Evolutionary conservation across 495 filamentous ascomycete species (phyloP).

Genomic region (Pyrenula aspistea): DNA sequence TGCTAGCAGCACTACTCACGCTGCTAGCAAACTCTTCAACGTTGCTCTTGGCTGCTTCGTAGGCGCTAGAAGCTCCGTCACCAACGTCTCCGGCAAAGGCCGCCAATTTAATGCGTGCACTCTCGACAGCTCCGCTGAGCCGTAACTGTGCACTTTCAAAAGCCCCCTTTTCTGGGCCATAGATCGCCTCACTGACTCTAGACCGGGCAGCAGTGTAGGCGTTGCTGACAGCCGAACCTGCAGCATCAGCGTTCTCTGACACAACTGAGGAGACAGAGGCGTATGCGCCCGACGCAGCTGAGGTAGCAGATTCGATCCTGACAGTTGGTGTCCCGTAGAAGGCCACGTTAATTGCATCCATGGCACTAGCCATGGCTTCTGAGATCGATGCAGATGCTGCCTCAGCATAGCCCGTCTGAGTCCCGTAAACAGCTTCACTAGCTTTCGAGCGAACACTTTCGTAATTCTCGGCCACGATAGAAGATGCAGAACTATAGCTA

Average conservation of each 20-base stretch:
- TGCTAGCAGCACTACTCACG: slow-evolving; percentile 27
- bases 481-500: slow-evolving; percentile 32
- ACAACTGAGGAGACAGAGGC: slow-evolving; percentile 16
- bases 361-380: slow-evolving; percentile 37
- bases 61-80: slow-evolving; percentile 22
- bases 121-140: slow-evolving; percentile 32
- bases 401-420: slow-evolving; percentile 35
- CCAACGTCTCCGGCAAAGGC: slow-evolving; percentile 27
- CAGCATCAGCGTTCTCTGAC: slow-evolving; percentile 20
- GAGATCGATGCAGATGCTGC: slow-evolving; percentile 33
- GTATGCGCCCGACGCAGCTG: slow-evolving; percentile 19
- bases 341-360: slow-evolving; percentile 34
- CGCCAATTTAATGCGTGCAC: slow-evolving; percentile 32
- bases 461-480: slow-evolving; percentile 17
- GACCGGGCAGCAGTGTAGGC: slow-evolving; percentile 6
- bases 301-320: slow-evolving; percentile 20
- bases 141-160: slow-evolving; percentile 41
- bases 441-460: slow-evolving; percentile 26
- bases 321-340: slow-evolving; percentile 38
- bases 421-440: slow-evolving; percentile 45
- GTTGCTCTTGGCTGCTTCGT: slow-evolving; percentile 21
- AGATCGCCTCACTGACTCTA: slow-evolving; percentile 24
- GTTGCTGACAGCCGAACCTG: slow-evolving; percentile 12
- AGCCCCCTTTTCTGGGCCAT: slow-evolving; percentile 37
- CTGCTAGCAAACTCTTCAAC: slow-evolving; percentile 33